A percentile compares a stretch with the other conserved stretches of the same genome.
These are phyloP conservation scores for Lobulomyces angularis DNA, from an alignment of 192 early-diverging fungal species.

Conservation along the genomic window DNA sequence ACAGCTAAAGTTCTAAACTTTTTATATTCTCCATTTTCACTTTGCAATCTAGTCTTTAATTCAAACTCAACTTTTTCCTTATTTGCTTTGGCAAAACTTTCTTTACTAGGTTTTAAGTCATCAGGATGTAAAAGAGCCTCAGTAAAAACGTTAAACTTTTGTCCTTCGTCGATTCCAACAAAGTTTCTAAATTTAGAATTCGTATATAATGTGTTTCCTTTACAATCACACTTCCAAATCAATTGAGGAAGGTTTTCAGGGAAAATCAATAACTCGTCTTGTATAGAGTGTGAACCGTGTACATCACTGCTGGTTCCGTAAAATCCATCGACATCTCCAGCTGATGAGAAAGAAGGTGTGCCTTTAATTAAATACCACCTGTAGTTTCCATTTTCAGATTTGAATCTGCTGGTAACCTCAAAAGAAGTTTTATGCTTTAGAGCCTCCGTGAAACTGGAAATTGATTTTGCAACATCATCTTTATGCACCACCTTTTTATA, in stretches of 20 bases:
- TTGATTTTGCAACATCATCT: too few species aligned
- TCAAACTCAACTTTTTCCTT: constrained; percentile 1
- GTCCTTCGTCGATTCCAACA: constrained; percentile 1
- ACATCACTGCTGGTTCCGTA: constrained; percentile 9
- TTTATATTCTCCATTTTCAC: constrained; percentile 1
- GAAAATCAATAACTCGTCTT: constrained; percentile 1
- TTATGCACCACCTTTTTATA: too few species aligned
- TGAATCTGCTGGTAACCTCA: constrained; percentile 7
- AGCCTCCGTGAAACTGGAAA: too few species aligned
- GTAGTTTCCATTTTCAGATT: neutral
- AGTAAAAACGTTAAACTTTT: constrained; percentile 5
- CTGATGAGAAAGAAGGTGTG: constrained; percentile 6
- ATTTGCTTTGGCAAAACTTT: constrained; percentile 4
- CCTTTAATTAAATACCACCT: constrained; percentile 10
- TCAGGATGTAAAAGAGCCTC: constrained; percentile 3
- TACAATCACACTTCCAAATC: constrained; percentile 9
- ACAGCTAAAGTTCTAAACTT: constrained; percentile 3
- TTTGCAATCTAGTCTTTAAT: constrained; percentile 5
- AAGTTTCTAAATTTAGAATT: constrained; percentile 5
- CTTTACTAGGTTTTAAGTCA: neutral
- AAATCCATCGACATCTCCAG: constrained; percentile 1
- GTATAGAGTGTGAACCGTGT: neutral
- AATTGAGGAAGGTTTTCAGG: constrained; percentile 3
- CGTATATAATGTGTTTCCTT: constrained; percentile 6
- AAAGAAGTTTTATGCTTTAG: too few species aligned